Evolutionary conservation across 129 eudicot species (phyloP).

Genomic region (Chrysanthemum lavandulifolium): DNA sequence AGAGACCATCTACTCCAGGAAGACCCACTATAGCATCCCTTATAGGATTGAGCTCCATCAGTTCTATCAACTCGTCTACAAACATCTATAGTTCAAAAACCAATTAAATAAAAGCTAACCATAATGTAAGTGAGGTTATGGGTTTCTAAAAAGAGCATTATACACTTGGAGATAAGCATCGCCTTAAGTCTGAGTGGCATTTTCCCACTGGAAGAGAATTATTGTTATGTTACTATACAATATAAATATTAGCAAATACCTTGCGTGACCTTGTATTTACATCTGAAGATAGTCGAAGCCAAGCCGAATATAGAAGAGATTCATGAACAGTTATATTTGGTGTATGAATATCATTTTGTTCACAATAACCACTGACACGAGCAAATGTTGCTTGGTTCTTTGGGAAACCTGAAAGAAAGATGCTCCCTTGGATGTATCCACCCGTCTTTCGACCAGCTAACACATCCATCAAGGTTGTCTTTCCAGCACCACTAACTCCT

Average conservation of each 20-base stretch:
- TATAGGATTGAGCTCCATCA: conserved; percentile 33
- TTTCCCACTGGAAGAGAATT: too few relatives aligned
- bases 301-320: conserved; percentile 67
- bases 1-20: conserved; percentile 35
- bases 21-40: conserved; percentile 28
- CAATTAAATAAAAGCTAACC: neutral
- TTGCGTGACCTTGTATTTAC: conserved; percentile 42
- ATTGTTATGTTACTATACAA: too few relatives aligned
- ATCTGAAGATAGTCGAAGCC: conserved; percentile 65
- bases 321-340: conserved; percentile 81
- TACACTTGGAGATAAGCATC: too few relatives aligned
- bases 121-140: too few relatives aligned
- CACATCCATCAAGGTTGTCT: conserved; percentile 90
- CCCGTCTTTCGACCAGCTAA: conserved; percentile 83
- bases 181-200: too few relatives aligned
- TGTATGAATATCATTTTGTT: conserved; percentile 83
- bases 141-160: too few relatives aligned
- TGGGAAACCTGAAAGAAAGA: conserved; percentile 68
- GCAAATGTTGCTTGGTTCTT: conserved; percentile 86
- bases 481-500: conserved; percentile 89
- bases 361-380: conserved; percentile 80
- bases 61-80: conserved; percentile 29
- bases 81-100: conserved; percentile 19
- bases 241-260: conserved; percentile 28
- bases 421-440: conserved; percentile 67